Evolutionary conservation across 2,329 filamentous ascomycete species (phyloP).

Genomic region (Chrysoporthe puriensis): DNA sequence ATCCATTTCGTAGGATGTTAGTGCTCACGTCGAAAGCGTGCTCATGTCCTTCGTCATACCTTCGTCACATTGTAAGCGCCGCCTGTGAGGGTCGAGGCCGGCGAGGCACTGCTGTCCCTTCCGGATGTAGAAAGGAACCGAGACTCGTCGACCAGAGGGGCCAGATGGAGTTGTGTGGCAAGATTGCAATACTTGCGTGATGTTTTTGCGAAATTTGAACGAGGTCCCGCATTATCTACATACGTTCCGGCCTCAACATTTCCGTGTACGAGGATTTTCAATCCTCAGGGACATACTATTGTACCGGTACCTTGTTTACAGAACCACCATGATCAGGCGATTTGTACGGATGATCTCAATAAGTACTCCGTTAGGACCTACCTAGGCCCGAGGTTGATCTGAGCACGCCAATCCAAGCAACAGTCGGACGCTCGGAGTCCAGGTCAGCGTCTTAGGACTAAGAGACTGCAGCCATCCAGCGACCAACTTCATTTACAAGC

Average conservation of each 20-base stretch:
- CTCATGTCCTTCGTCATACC: too few species aligned
- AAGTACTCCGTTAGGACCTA: not conserved
- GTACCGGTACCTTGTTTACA: too few species aligned
- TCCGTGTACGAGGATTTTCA: not conserved
- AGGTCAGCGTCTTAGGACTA: not conserved
- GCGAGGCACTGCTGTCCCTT: not conserved
- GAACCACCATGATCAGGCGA: too few species aligned
- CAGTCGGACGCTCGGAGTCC: not conserved
- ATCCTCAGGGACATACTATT: not conserved
- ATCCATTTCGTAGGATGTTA: not conserved
- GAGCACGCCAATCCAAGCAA: not conserved
- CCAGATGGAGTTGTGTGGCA: not conserved
- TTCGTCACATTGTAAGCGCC: not conserved
- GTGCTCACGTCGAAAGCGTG: not conserved
- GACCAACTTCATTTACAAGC: too few species aligned
- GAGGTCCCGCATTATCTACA: not conserved
- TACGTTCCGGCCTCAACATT: not conserved
- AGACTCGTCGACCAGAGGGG: not conserved
- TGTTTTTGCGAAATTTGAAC: not conserved
- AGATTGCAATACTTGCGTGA: not conserved
- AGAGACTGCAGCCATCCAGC: too few species aligned
- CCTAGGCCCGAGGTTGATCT: not conserved
- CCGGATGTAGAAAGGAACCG: not conserved
- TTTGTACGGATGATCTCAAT: too few species aligned
- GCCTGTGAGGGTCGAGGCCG: not conserved